Evolutionary conservation across 1,284 basidiomycete species (phyloP).

Genomic region (Marasmius oreades): DNA sequence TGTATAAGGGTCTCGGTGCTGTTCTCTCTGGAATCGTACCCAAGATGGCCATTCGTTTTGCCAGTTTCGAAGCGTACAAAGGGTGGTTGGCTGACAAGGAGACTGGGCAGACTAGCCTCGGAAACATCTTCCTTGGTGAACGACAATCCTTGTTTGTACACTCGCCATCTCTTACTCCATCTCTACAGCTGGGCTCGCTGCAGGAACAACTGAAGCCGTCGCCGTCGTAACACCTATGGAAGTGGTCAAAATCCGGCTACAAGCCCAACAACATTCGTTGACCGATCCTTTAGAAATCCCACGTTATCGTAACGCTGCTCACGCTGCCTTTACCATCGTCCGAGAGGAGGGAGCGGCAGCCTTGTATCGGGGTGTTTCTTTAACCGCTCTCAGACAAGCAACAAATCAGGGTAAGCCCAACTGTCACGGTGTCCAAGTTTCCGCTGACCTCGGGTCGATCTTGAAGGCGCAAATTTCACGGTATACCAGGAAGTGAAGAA

Average conservation of each 20-base stretch:
- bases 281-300: constrained; percentile 95
- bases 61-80: constrained; percentile 97
- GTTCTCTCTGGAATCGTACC: constrained; percentile 97
- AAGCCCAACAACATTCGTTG: constrained; percentile 97
- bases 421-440: neutral
- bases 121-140: constrained; percentile 77
- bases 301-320: constrained; percentile 94
- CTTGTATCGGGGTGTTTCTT: constrained; percentile 89
- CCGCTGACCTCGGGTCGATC: constrained; percentile 12
- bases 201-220: constrained; percentile 93
- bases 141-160: constrained; percentile 8
- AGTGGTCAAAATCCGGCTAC: constrained; percentile 97
- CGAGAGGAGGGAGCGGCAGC: constrained; percentile 88
- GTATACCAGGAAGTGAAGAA: constrained; percentile 98
- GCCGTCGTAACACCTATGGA: constrained; percentile 98
- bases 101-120: constrained; percentile 75
- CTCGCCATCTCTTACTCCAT: constrained; percentile 4
- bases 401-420: constrained; percentile 86
- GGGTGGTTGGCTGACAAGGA: constrained; percentile 69
- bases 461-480: constrained; percentile 91
- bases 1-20: constrained; percentile 99
- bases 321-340: constrained; percentile 94
- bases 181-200: constrained; percentile 80
- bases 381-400: constrained; percentile 94
- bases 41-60: constrained; percentile 99